phyloP scores from a whole-genome alignment of 805 yeast species.

The Blastobotrys robertii region DNA sequence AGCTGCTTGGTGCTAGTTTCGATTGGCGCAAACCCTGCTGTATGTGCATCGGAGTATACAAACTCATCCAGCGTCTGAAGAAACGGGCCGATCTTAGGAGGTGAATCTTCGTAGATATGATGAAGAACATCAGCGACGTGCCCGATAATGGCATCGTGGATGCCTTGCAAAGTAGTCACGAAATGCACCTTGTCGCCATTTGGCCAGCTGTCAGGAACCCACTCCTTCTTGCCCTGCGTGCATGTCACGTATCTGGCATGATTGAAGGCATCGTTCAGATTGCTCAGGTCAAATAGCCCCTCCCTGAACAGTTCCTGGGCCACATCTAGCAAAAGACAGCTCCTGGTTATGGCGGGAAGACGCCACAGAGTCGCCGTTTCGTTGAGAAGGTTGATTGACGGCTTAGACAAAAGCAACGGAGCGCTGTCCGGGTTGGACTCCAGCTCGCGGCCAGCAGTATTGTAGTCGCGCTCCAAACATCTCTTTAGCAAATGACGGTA shows the following conservation, averaged over 20 bases:
- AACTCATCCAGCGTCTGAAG: slow-evolving; percentile 41
- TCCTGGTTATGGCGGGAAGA: slow-evolving; percentile 39
- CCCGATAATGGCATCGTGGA: slow-evolving; percentile 39
- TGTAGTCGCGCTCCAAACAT: slow-evolving; percentile 36
- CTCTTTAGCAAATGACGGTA: slow-evolving; percentile 33
- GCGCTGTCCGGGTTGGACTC: slow-evolving; percentile 13
- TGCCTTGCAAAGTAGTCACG: slow-evolving; percentile 35
- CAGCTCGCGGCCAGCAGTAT: slow-evolving; percentile 12
- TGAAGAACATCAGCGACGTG: slow-evolving; percentile 35
- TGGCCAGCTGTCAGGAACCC: slow-evolving; percentile 31
- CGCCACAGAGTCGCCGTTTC: slow-evolving; percentile 51
- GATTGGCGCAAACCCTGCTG: slow-evolving; percentile 27
- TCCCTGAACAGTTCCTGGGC: slow-evolving; percentile 30
- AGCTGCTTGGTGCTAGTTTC: slow-evolving; percentile 39
- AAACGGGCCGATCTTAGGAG: slow-evolving; percentile 52
- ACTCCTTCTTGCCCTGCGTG: slow-evolving; percentile 18
- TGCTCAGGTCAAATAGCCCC: slow-evolving; percentile 21
- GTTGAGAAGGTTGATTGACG: slow-evolving; percentile 34
- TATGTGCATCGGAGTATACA: slow-evolving; percentile 39
- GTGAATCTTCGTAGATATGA: slow-evolving; percentile 30
- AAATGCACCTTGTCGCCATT: slow-evolving; percentile 42
- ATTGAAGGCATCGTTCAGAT: slow-evolving; percentile 29
- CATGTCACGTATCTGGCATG: slow-evolving; percentile 21
- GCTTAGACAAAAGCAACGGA: slow-evolving; percentile 32
- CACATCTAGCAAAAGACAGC: slow-evolving; percentile 43